phyloP scores from a whole-genome alignment of 768 basidiomycete species.

The Termitomyces sp. region DNA sequence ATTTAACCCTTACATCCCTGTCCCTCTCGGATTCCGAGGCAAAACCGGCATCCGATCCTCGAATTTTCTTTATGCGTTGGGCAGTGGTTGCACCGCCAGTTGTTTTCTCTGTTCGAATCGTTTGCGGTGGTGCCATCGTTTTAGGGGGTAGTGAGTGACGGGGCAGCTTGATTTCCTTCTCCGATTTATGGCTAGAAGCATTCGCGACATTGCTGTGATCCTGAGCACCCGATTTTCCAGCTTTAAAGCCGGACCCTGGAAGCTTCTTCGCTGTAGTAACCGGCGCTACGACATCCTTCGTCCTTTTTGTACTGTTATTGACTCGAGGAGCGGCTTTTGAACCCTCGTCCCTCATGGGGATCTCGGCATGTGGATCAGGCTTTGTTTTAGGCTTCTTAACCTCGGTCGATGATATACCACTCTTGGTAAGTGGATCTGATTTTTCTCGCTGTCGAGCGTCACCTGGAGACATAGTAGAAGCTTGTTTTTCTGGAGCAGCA shows the following conservation, averaged over 20 bases:
- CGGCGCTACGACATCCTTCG: neutral
- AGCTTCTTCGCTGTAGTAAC: slow-evolving; percentile 22
- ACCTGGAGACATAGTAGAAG: neutral
- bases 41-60: slow-evolving; percentile 9
- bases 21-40: slow-evolving; percentile 20
- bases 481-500: slow-evolving; percentile 2
- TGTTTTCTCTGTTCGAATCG: slow-evolving; percentile 21
- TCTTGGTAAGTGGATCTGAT: slow-evolving; percentile 31
- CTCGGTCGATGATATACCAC: slow-evolving; percentile 40
- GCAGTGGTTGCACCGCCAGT: neutral
- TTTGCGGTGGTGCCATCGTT: slow-evolving; percentile 21
- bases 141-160: slow-evolving; percentile 25
- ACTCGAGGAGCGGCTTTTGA: slow-evolving; percentile 18
- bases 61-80: slow-evolving; percentile 14
- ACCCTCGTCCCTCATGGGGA: slow-evolving; percentile 46
- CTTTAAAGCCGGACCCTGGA: slow-evolving; percentile 46
- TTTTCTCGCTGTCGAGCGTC: slow-evolving; percentile 9
- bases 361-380: slow-evolving; percentile 32
- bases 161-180: slow-evolving; percentile 17
- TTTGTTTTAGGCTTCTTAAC: slow-evolving; percentile 40
- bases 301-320: slow-evolving; percentile 3
- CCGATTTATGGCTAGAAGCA: slow-evolving; percentile 6
- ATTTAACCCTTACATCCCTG: slow-evolving; percentile 9
- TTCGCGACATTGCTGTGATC: slow-evolving; percentile 1
- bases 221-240: slow-evolving; percentile 25